Conservation (phyloP, 164 flowering plant species). For the Platanus orientalis region DNA sequence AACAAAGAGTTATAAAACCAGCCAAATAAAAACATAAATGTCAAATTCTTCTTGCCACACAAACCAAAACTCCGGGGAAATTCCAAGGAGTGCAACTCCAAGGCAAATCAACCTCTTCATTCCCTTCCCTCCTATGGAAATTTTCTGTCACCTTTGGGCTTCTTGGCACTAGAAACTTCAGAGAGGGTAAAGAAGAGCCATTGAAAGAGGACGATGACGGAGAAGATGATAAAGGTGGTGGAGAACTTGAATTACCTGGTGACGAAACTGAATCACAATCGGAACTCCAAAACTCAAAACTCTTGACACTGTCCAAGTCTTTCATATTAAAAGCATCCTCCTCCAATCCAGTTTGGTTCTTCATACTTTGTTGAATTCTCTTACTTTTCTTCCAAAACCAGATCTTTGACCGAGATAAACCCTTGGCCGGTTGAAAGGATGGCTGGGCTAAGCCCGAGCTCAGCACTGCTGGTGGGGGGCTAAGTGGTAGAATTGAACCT, state of each 20-base stretch:
- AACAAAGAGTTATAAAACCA: too few relatives aligned
- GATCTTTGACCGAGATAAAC: background rate
- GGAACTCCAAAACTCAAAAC: too few relatives aligned
- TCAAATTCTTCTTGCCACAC: conserved; percentile 11
- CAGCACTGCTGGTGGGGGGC: conserved; percentile 46
- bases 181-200: background rate
- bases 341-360: background rate
- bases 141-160: conserved; percentile 7
- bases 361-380: conserved; percentile 9
- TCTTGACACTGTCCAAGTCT: background rate
- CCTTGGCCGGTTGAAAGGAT: conserved; percentile 7
- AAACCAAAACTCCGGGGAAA: conserved; percentile 9
- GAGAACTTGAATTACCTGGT: conserved; percentile 3
- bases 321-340: background rate
- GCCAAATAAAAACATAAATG: too few relatives aligned
- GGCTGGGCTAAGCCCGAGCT: conserved; percentile 27
- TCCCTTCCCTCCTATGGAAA: background rate
- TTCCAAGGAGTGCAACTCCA: conserved; percentile 35
- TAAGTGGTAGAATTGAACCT: conserved; percentile 33
- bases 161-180: background rate
- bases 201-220: conserved; percentile 19
- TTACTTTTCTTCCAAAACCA: conserved; percentile 27
- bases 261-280: conserved; percentile 17
- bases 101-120: background rate
- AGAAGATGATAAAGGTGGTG: conserved; percentile 10